These are phyloP conservation scores for Tanacetum coccineum DNA, from an alignment of 129 eudicot species.

Conservation along the genomic window DNA sequence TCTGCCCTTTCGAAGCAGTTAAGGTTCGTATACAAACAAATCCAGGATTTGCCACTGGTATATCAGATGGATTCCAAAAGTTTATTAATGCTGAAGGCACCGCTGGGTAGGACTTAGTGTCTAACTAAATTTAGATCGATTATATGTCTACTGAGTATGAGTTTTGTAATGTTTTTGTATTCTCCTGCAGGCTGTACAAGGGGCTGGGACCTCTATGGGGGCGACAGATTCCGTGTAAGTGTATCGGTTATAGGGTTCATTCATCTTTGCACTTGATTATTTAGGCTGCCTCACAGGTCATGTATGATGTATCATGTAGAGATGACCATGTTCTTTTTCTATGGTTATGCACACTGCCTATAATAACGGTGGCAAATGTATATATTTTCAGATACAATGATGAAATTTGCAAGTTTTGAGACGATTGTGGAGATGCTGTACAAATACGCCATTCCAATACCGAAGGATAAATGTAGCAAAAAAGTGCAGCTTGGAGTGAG, in stretches of 20 bases:
- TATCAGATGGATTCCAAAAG: slow-evolving; percentile 80
- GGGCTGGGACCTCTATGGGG: slow-evolving; percentile 96
- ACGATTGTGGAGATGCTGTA: slow-evolving; percentile 68
- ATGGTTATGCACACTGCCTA: neutral
- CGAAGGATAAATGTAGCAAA: slow-evolving; percentile 79
- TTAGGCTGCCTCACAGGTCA: neutral
- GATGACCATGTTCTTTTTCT: neutral
- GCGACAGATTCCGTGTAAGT: slow-evolving; percentile 91
- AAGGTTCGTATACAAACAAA: slow-evolving; percentile 97
- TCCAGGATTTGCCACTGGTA: slow-evolving; percentile 83
- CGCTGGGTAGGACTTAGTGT: slow-evolving; percentile 43
- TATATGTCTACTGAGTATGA: neutral
- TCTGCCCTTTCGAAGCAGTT: slow-evolving; percentile 90
- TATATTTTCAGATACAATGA: slow-evolving; percentile 72
- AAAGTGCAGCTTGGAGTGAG: slow-evolving; percentile 81
- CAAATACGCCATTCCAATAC: slow-evolving; percentile 73
- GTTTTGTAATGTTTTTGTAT: neutral
- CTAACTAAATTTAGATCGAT: neutral
- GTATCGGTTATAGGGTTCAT: slow-evolving; percentile 2
- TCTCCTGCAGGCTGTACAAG: slow-evolving; percentile 63
- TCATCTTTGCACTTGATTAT: neutral
- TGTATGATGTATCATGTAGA: neutral
- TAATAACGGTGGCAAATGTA: neutral
- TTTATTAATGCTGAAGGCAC: slow-evolving; percentile 67
- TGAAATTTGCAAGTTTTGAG: slow-evolving; percentile 91